phyloP scores from a whole-genome alignment of 2,329 filamentous ascomycete species.

The Aspergillus jensenii region DNA sequence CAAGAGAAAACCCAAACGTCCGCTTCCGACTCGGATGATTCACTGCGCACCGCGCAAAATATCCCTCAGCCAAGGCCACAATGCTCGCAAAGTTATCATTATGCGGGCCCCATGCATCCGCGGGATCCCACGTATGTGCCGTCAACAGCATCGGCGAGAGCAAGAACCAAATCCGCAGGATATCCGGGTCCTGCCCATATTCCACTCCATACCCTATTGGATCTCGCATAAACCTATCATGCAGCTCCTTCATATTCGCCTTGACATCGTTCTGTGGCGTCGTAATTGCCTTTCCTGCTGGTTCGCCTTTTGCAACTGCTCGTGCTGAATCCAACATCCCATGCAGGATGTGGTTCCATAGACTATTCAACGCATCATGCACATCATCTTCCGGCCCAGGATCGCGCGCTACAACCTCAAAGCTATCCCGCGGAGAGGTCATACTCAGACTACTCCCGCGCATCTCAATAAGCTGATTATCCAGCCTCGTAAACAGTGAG shows the following conservation, averaged over 20 bases:
- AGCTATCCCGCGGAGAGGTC: not conserved
- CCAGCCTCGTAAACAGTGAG: conserved; percentile 2
- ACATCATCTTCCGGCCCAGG: not conserved
- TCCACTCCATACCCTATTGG: not conserved
- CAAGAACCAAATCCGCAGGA: conserved; percentile 5
- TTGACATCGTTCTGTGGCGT: not conserved
- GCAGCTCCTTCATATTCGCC: not conserved
- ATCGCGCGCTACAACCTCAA: not conserved
- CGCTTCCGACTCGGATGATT: not conserved
- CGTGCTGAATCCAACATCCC: not conserved
- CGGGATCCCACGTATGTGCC: conserved; percentile 3
- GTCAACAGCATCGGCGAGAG: conserved; percentile 3
- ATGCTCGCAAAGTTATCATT: conserved; percentile 4
- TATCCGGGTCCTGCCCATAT: conserved; percentile 5
- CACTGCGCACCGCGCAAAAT: not conserved
- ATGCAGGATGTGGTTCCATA: conserved; percentile 6
- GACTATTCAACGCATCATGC: conserved; percentile 1
- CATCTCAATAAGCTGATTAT: conserved; percentile 12
- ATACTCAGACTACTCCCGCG: not conserved
- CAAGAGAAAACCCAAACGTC: conserved; percentile 8
- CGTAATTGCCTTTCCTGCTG: not conserved
- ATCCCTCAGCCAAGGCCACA: not conserved
- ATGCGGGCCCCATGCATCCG: conserved; percentile 4
- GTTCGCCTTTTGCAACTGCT: not conserved
- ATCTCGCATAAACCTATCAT: not conserved